These are phyloP conservation scores for Populus trichocarpa DNA, from an alignment of 441 rosid genomes.

Conservation along the genomic window DNA sequence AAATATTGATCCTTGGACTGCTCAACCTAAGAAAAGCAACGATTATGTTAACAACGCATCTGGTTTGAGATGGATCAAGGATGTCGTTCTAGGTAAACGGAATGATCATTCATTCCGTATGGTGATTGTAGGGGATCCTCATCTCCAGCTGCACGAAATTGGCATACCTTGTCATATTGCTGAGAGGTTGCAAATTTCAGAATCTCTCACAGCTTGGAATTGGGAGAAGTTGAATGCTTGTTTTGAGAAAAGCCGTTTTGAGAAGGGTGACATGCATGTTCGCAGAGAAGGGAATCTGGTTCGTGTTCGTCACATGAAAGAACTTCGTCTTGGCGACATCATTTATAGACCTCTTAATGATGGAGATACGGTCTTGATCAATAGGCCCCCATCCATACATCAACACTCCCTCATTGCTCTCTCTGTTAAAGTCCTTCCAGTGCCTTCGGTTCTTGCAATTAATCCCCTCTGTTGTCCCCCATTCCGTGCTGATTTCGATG, in stretches of 20 bases:
- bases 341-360: slow-evolving; percentile 63
- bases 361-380: slow-evolving; percentile 78
- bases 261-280: slow-evolving; percentile 58
- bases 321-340: slow-evolving; percentile 60
- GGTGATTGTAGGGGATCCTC: slow-evolving; percentile 90
- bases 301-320: slow-evolving; percentile 37
- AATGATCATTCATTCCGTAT: slow-evolving; percentile 82
- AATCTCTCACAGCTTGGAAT: slow-evolving; percentile 72
- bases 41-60: slow-evolving; percentile 50
- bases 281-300: slow-evolving; percentile 61
- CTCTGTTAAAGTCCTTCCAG: slow-evolving; percentile 69
- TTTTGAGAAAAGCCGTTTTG: slow-evolving; percentile 50
- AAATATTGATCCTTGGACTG: slow-evolving; percentile 37
- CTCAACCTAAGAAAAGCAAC: slow-evolving; percentile 36
- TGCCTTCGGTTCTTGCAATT: slow-evolving; percentile 66
- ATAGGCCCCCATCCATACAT: slow-evolving; percentile 96
- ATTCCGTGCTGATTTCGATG: slow-evolving; percentile 95
- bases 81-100: slow-evolving; percentile 87
- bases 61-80: slow-evolving; percentile 90
- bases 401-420: slow-evolving; percentile 89
- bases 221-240: slow-evolving; percentile 50
- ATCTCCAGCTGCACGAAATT: slow-evolving; percentile 68
- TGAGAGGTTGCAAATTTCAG: slow-evolving; percentile 71
- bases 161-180: slow-evolving; percentile 87
- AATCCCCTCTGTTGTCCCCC: slow-evolving; percentile 91